A percentile compares a stretch with the other conserved stretches of the same genome.
Evolutionary conservation across 176 grass and related monocot genomes (phyloP).

Genomic region (Neostapfia colusana): DNA sequence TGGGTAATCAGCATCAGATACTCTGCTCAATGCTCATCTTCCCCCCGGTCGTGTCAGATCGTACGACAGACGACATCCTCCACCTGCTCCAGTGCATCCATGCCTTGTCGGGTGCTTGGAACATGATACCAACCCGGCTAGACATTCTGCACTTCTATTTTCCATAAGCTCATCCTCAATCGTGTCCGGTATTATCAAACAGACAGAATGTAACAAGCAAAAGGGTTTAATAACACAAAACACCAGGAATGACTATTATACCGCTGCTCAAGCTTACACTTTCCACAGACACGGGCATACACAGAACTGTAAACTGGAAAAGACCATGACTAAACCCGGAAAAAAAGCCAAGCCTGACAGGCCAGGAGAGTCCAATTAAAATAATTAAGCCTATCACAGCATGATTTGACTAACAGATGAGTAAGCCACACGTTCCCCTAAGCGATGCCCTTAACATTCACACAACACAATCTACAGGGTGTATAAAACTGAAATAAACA

Average conservation of each 20-base stretch:
- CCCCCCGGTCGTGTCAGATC: too few relatives aligned
- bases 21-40: too few relatives aligned
- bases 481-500: slow-evolving; percentile 17
- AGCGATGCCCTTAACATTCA: slow-evolving; percentile 22
- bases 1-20: too few relatives aligned
- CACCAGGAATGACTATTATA: slow-evolving; percentile 13
- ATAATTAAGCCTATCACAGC: slow-evolving; percentile 31
- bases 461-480: background rate
- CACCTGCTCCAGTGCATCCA: background rate
- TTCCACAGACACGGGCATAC: slow-evolving; percentile 19
- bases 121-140: background rate
- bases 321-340: slow-evolving; percentile 14
- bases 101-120: background rate
- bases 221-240: background rate
- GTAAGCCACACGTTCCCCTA: slow-evolving; percentile 7
- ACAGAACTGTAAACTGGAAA: slow-evolving; percentile 19
- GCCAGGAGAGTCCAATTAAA: slow-evolving; percentile 21
- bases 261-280: background rate
- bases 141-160: background rate
- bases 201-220: background rate
- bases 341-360: slow-evolving; percentile 2
- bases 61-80: too few relatives aligned
- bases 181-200: background rate
- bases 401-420: slow-evolving; percentile 25
- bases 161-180: too few relatives aligned